Base-by-base conservation (phyloP, 345 rosid genomes). In the Kernera saxatilis region DNA sequence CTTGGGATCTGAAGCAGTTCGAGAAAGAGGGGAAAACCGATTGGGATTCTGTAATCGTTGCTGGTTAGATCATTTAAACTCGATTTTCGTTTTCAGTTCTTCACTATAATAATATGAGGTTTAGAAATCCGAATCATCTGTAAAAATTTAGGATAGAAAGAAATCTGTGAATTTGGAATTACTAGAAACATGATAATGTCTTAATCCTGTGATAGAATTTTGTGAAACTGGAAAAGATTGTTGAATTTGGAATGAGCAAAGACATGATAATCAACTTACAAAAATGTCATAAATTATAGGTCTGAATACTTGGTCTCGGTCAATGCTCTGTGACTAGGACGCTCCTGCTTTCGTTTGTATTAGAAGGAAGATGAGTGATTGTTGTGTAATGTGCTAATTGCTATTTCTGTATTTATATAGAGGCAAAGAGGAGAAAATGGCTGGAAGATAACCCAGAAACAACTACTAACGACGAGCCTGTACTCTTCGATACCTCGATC, bases 11-110 rank as follows among this genome's bases (percentile, higher is more conserved):
- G 81, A 84, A 83, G 64, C 84, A 84, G 83, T 94, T 94, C 66
- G 78, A 72, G 71, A 91, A 87, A 76, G 80, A 78, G 19, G 97
- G 91, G 2, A 79, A 71, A 61, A 84, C 89, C 35, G 83, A 87
- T 64, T 94, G 99, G 99, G 99, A 94, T 80, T 85, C 91, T 50
- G 92, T 94, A 40, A 94, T 94, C 66, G 96, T 91, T 80, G 85
- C 99, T 78, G 99, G 99, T 91, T 63, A 71, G 89, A 9, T 19
- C 51, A 77, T 41, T 49, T 7, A 2, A 48, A 27, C 33, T 32
- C 44, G 0, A 17, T 26, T 26, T 37, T 52, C 25, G 18, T 27
- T 50, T 29, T 6, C 40, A 11, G 0, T 48, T 40, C 51, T 35
- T 43, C 27, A n/a, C n/a, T n/a, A n/a, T n/a, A n/a, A n/a, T n/a